phyloP scores from a whole-genome alignment of 352 stramenopile species.

The Phytophthora capsici region DNA sequence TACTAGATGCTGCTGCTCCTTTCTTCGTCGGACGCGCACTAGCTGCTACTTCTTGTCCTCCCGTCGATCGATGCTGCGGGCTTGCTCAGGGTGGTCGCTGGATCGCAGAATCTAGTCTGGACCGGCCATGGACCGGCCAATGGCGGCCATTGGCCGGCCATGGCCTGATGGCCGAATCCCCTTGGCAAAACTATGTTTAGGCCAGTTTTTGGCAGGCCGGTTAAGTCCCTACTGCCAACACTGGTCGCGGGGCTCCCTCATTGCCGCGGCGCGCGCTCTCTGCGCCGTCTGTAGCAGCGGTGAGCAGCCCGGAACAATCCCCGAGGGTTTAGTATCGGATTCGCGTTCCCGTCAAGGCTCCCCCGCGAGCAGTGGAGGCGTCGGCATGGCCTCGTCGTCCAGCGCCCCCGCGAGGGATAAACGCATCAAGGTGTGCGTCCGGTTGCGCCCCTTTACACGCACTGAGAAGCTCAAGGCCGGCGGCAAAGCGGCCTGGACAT shows the following conservation, averaged over 20 bases:
- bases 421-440: constrained; percentile 83
- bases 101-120: too few relatives aligned
- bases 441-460: constrained; percentile 76
- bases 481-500: constrained; percentile 85
- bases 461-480: constrained; percentile 73
- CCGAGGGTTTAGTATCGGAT: constrained; percentile 33
- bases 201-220: too few relatives aligned
- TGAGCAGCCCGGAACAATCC: constrained; percentile 30
- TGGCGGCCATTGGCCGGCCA: too few relatives aligned
- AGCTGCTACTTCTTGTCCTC: too few relatives aligned
- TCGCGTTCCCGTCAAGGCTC: constrained; percentile 22
- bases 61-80: too few relatives aligned
- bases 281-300: constrained; percentile 40
- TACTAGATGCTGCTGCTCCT: too few relatives aligned
- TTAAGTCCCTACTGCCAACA: too few relatives aligned
- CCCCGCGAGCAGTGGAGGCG: constrained; percentile 6
- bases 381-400: constrained; percentile 29
- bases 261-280: constrained; percentile 32
- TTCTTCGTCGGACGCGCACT: too few relatives aligned
- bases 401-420: constrained; percentile 50
- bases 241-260: constrained; percentile 24
- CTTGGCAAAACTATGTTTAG: too few relatives aligned
- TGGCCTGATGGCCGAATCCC: too few relatives aligned
- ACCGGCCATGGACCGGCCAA: too few relatives aligned
- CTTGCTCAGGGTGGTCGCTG: too few relatives aligned